These are phyloP conservation scores for Thoreauomyces humboldtii DNA, from an alignment of 192 early-diverging fungal species.

Conservation along the genomic window DNA sequence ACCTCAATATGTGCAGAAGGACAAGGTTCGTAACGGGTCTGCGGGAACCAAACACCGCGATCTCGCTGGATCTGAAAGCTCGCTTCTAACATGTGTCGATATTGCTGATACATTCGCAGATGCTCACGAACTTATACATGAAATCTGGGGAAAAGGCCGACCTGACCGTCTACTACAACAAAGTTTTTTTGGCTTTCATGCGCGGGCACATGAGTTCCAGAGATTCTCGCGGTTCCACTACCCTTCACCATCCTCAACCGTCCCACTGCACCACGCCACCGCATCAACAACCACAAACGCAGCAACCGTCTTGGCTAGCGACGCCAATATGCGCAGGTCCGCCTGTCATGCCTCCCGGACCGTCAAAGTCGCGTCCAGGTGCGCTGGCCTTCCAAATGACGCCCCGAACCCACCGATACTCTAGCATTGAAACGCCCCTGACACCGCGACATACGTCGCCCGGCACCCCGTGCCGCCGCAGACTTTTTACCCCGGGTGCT, in stretches of 20 bases:
- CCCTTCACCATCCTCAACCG: neutral
- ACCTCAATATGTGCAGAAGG: constrained; percentile 13
- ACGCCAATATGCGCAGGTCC: neutral
- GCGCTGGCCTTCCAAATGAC: constrained; percentile 3
- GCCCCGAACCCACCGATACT: constrained; percentile 9
- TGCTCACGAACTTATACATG: constrained; percentile 1
- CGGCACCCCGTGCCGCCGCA: neutral
- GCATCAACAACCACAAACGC: neutral
- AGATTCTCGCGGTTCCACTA: neutral
- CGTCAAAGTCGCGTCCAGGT: neutral
- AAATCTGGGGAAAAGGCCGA: neutral
- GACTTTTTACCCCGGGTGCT: neutral
- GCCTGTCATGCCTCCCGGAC: no score
- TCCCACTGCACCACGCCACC: neutral
- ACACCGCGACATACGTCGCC: neutral
- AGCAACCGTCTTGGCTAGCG: neutral
- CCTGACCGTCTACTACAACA: constrained; percentile 15
- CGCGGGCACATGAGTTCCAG: neutral
- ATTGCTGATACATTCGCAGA: neutral
- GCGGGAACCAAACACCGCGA: neutral
- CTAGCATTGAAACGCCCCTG: constrained; percentile 9
- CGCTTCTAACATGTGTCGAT: no score
- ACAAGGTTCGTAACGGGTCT: neutral
- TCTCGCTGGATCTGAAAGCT: neutral
- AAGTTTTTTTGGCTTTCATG: constrained; percentile 3